Percentiles rank a stretch among this genome's conserved stretches.
Evolutionary conservation across 495 filamentous ascomycete species (phyloP).

Genomic region (Aspergillus bridgeri): DNA sequence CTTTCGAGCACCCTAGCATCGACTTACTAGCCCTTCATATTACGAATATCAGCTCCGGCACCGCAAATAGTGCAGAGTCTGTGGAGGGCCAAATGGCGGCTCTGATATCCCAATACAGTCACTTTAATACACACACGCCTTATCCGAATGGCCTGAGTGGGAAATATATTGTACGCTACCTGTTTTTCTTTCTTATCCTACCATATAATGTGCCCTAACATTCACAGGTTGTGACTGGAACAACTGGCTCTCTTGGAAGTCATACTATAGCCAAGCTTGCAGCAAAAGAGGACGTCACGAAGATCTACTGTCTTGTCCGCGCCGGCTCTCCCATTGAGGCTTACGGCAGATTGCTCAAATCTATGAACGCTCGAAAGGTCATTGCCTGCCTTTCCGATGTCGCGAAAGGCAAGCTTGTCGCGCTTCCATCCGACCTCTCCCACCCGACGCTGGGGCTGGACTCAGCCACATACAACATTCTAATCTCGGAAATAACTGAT

Average conservation of each 20-base stretch:
- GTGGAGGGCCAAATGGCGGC: constrained; percentile 28
- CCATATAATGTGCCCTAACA: constrained; percentile 1
- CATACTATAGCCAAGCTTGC: constrained; percentile 22
- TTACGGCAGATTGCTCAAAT: constrained; percentile 44
- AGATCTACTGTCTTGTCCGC: constrained; percentile 56
- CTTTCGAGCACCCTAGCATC: constrained; percentile 45
- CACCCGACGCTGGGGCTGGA: constrained; percentile 45
- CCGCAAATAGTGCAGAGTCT: constrained; percentile 21
- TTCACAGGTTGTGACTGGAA: constrained; percentile 23
- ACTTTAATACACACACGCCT: constrained; percentile 34
- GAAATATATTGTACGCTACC: constrained; percentile 20
- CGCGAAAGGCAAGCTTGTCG: constrained; percentile 35
- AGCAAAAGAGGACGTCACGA: constrained; percentile 23
- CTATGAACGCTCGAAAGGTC: constrained; percentile 35
- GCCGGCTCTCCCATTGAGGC: constrained; percentile 46
- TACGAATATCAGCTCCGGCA: constrained; percentile 21
- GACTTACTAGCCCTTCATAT: constrained; percentile 30
- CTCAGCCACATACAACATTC: constrained; percentile 25
- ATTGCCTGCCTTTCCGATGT: constrained; percentile 16
- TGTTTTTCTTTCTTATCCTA: background rate
- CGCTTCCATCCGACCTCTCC: constrained; percentile 36
- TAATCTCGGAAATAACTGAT: constrained; percentile 41
- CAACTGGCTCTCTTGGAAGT: constrained; percentile 24
- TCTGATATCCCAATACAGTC: constrained; percentile 40
- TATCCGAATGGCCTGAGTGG: constrained; percentile 13